phyloP scores from a whole-genome alignment of 2,329 filamentous ascomycete species.

The Ceratocystis ficicola region DNA sequence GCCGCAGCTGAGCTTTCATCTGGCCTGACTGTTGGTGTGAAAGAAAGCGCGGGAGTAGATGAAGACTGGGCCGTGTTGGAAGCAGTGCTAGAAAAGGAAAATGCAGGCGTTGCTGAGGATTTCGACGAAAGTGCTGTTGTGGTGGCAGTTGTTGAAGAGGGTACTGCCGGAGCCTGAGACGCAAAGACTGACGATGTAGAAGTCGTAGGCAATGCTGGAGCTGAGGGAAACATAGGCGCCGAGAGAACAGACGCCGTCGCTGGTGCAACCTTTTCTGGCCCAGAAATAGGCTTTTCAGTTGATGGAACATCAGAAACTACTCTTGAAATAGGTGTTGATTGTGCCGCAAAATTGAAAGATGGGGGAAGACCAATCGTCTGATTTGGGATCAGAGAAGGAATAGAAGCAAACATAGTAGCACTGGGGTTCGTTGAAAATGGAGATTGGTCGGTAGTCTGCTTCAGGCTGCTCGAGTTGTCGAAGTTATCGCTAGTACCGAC shows the following conservation, averaged over 20 bases:
- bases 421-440: not conserved
- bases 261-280: not conserved
- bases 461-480: too few species aligned
- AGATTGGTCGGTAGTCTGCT: not conserved
- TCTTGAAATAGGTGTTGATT: not conserved
- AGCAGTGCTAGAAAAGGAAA: not conserved
- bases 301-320: not conserved
- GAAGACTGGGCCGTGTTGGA: not conserved
- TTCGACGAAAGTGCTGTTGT: not conserved
- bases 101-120: not conserved
- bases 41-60: constrained; percentile 3
- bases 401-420: not conserved
- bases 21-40: not conserved
- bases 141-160: not conserved
- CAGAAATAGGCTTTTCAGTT: not conserved
- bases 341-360: not conserved
- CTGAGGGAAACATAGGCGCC: not conserved
- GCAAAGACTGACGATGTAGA: not conserved
- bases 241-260: not conserved
- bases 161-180: not conserved
- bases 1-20: not conserved
- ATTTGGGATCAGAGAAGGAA: not conserved
- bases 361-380: not conserved
- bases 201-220: not conserved
- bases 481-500: too few species aligned